A percentile compares a stretch with the other conserved stretches of the same genome.
These are phyloP conservation scores for Blumeriella jaapii DNA, from an alignment of 2,329 filamentous ascomycete genomes.

Conservation along the genomic window DNA sequence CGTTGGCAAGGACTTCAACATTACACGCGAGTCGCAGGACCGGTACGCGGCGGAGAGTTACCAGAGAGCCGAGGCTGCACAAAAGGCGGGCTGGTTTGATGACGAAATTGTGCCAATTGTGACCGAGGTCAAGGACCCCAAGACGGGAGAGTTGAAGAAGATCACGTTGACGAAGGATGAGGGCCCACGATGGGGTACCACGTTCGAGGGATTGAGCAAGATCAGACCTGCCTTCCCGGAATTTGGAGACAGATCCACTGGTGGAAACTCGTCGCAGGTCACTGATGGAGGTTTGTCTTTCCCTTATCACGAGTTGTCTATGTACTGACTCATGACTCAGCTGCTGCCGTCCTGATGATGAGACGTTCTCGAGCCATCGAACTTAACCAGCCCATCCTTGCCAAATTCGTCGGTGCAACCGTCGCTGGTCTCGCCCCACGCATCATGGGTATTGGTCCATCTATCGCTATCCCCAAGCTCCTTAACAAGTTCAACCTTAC, in stretches of 20 bases:
- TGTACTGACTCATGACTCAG: conserved; percentile 29
- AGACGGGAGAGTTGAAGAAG: conserved; percentile 65
- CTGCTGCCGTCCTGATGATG: conserved; percentile 84
- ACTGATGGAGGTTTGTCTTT: conserved; percentile 63
- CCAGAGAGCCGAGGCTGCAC: conserved; percentile 74
- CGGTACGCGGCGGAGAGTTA: conserved; percentile 79
- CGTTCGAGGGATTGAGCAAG: conserved; percentile 69
- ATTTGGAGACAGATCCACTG: conserved; percentile 77
- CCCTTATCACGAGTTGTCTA: background rate
- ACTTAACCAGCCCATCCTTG: conserved; percentile 82
- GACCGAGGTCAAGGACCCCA: conserved; percentile 71
- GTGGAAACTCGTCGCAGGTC: conserved; percentile 88
- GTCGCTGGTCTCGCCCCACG: conserved; percentile 82
- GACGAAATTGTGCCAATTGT: conserved; percentile 89
- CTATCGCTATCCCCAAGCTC: conserved; percentile 68
- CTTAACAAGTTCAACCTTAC: conserved; percentile 67
- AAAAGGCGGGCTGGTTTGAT: conserved; percentile 82
- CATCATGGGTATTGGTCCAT: conserved; percentile 88
- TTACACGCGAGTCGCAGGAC: conserved; percentile 73
- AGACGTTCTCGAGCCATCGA: conserved; percentile 81
- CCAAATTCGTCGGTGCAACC: conserved; percentile 88
- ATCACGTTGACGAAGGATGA: conserved; percentile 79
- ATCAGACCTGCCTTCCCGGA: conserved; percentile 83
- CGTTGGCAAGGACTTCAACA: conserved; percentile 80
- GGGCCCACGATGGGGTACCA: conserved; percentile 83